Conservation (phyloP, 768 basidiomycete genomes). For the Psilocybe tampanensis region DNA sequence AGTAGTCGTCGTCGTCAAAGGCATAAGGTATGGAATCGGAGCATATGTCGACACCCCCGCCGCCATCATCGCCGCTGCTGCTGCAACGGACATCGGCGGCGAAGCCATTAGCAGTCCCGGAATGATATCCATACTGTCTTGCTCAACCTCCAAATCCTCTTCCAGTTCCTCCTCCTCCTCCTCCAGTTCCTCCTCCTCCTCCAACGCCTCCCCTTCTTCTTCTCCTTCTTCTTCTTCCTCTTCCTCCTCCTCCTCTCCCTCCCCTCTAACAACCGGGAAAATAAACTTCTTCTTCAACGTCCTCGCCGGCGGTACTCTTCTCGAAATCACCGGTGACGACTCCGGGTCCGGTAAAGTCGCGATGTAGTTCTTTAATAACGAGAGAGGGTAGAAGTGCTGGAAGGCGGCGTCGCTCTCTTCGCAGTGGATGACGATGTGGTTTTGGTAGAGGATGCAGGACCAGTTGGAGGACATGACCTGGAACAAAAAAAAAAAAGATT, state of each 20-base stretch:
- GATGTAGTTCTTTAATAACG: slow-evolving; percentile 37
- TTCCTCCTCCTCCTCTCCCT: slow-evolving; percentile 2
- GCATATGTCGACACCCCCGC: too few species aligned
- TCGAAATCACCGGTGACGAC: slow-evolving; percentile 42
- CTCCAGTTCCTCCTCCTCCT: slow-evolving; percentile 4
- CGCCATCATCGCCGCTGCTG: too few species aligned
- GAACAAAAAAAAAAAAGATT: too few species aligned
- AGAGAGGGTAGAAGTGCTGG: slow-evolving; percentile 70
- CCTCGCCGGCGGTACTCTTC: slow-evolving; percentile 42
- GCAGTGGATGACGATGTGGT: slow-evolving; percentile 72
- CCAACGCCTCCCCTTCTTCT: slow-evolving; percentile 14
- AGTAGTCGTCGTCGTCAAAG: too few species aligned
- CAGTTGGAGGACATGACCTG: slow-evolving; percentile 73
- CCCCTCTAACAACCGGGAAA: slow-evolving; percentile 37
- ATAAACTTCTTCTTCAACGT: slow-evolving; percentile 55
- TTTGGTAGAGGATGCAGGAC: slow-evolving; percentile 72
- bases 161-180: slow-evolving; percentile 6
- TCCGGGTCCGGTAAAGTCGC: slow-evolving; percentile 26
- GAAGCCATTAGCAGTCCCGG: too few species aligned
- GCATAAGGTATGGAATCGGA: too few species aligned
- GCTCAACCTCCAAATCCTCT: not conserved
- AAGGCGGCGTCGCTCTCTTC: slow-evolving; percentile 67
- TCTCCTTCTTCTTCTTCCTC: not conserved
- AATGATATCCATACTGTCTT: slow-evolving; percentile 1
- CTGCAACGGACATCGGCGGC: too few species aligned